These are phyloP conservation scores for Chytriomyces sp. DNA, from an alignment of 192 early-diverging fungal species.

Conservation along the genomic window DNA sequence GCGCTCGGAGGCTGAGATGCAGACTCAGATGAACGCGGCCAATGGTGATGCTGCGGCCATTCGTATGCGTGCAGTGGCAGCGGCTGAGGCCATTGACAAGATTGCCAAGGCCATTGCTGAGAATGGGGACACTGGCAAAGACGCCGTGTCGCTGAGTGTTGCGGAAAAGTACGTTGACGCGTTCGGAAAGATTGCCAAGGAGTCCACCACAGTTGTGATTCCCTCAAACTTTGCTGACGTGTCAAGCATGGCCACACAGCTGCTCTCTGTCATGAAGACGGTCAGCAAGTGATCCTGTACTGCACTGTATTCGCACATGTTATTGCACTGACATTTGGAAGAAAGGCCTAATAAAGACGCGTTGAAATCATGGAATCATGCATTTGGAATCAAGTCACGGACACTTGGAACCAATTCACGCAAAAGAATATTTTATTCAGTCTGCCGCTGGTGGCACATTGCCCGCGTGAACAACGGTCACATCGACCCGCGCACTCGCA, in stretches of 20 bases:
- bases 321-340: too few relatives aligned
- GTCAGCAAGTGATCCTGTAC: too few relatives aligned
- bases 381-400: too few relatives aligned
- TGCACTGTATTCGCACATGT: too few relatives aligned
- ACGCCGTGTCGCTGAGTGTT: conserved; percentile 86
- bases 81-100: conserved; percentile 76
- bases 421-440: too few relatives aligned
- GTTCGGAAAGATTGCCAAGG: conserved; percentile 89
- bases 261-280: conserved; percentile 28
- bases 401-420: too few relatives aligned
- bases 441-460: too few relatives aligned
- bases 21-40: conserved; percentile 82
- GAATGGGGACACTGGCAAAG: conserved; percentile 60
- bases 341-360: too few relatives aligned
- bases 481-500: too few relatives aligned
- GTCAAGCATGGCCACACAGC: conserved; percentile 82
- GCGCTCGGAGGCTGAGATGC: conserved; percentile 80
- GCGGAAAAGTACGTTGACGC: conserved; percentile 97
- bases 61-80: conserved; percentile 77
- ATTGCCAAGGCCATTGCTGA: conserved; percentile 76
- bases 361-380: too few relatives aligned
- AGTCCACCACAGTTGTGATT: conserved; percentile 85
- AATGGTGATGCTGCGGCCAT: conserved; percentile 88
- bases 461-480: too few relatives aligned
- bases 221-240: conserved; percentile 81